These are phyloP conservation scores for Trichosporon sp. DNA, from an alignment of 1,284 basidiomycete species.

Conservation along the genomic window DNA sequence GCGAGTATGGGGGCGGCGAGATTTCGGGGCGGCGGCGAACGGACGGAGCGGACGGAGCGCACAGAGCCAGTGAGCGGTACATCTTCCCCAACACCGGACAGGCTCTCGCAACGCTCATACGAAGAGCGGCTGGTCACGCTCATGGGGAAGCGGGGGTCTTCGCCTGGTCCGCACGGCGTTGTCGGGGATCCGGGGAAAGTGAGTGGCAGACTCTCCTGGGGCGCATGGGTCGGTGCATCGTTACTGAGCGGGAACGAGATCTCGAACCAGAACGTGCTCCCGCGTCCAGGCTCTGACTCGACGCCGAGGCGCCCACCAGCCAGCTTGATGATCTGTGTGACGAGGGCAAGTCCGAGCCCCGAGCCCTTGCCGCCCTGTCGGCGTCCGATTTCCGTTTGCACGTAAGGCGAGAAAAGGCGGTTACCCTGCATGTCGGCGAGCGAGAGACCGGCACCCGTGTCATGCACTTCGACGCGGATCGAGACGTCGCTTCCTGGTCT, in stretches of 20 bases:
- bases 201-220: not conserved
- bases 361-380: conserved; percentile 85
- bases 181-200: not conserved
- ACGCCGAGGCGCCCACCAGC: conserved; percentile 75
- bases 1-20: not conserved
- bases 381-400: conserved; percentile 64
- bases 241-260: not conserved
- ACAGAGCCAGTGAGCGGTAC: not conserved
- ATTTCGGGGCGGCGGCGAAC: not conserved
- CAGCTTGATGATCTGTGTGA: conserved; percentile 85
- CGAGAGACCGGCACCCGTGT: conserved; percentile 77
- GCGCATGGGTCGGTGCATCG: not conserved
- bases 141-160: conserved; percentile 1
- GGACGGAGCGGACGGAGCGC: not conserved
- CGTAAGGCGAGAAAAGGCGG: conserved; percentile 54
- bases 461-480: conserved; percentile 76
- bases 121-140: not conserved
- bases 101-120: not conserved
- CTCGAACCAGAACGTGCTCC: conserved; percentile 52
- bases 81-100: not conserved
- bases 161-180: not conserved
- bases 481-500: conserved; percentile 44
- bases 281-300: conserved; percentile 49
- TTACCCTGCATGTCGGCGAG: conserved; percentile 68
- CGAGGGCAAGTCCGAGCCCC: conserved; percentile 81